phyloP scores from a whole-genome alignment of 176 grass and related monocot genomes.

The Tillandsia leiboldiana region DNA sequence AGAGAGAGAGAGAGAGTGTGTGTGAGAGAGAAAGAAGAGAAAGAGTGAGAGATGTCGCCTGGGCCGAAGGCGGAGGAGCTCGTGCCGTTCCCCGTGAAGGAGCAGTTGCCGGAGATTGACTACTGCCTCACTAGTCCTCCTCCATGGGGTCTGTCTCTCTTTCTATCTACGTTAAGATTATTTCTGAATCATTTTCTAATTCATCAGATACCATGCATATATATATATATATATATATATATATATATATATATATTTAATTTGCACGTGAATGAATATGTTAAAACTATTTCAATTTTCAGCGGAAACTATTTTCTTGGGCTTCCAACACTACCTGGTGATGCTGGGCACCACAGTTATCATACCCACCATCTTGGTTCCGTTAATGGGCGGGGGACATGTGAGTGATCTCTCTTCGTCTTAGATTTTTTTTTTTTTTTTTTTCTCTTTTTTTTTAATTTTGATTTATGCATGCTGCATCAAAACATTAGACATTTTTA shows the following conservation, averaged over 20 bases:
- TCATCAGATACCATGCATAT: too few relatives aligned
- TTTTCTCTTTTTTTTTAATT: not conserved
- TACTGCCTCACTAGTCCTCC: conserved; percentile 94
- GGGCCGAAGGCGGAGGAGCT: conserved; percentile 47
- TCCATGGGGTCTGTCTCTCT: conserved; percentile 49
- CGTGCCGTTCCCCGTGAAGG: conserved; percentile 34
- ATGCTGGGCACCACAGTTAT: conserved; percentile 93
- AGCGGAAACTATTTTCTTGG: conserved; percentile 53
- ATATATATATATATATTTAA: not conserved
- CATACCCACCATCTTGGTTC: conserved; percentile 81
- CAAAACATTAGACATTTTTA: too few relatives aligned
- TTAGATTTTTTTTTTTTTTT: too few relatives aligned
- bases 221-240: not conserved
- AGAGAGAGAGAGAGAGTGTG: not conserved
- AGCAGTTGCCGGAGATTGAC: conserved; percentile 69
- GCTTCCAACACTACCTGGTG: conserved; percentile 94
- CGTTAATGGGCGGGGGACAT: conserved; percentile 83
- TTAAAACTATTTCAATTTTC: not conserved
- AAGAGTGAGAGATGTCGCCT: not conserved
- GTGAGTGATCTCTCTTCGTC: conserved; percentile 11
- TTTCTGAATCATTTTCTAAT: not conserved
- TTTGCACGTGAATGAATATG: not conserved
- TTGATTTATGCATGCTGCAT: not conserved
- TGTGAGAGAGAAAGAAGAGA: not conserved
- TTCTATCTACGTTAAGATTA: not conserved